Evolutionary conservation across 495 filamentous ascomycete species (phyloP).

Genomic region (Staphylotrichum longicolle): DNA sequence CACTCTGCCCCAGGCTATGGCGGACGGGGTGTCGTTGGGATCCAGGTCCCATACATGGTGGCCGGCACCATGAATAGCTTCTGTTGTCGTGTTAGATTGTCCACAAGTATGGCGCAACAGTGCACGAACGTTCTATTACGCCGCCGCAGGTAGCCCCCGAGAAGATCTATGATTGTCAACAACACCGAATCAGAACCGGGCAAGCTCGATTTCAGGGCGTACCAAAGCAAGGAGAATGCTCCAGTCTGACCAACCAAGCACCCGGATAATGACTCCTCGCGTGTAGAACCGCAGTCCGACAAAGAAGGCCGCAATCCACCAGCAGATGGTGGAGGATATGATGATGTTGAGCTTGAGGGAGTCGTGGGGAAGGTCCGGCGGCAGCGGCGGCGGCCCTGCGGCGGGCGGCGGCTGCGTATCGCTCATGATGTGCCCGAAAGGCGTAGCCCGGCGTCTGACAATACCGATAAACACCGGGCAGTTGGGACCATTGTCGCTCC

Average conservation of each 20-base stretch:
- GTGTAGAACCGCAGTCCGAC: slow-evolving; percentile 36
- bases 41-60: slow-evolving; percentile 35
- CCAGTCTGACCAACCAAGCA: slow-evolving; percentile 33
- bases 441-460: background rate
- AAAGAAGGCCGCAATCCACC: slow-evolving; percentile 31
- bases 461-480: background rate
- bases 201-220: background rate
- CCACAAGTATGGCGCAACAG: too few species aligned
- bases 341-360: slow-evolving; percentile 28
- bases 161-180: slow-evolving; percentile 21
- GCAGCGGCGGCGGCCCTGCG: background rate
- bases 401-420: slow-evolving; percentile 11
- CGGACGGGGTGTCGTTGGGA: slow-evolving; percentile 20
- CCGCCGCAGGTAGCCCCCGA: slow-evolving; percentile 25
- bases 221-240: slow-evolving; percentile 32
- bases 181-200: too few species aligned
- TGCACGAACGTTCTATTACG: slow-evolving; percentile 29
- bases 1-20: slow-evolving; percentile 32
- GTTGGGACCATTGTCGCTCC: background rate
- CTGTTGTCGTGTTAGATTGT: slow-evolving; percentile 15
- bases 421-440: slow-evolving; percentile 7
- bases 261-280: slow-evolving; percentile 26
- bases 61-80: slow-evolving; percentile 30
- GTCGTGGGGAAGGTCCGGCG: slow-evolving; percentile 27
- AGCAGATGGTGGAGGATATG: slow-evolving; percentile 24